Base-by-base conservation (phyloP, 2,329 filamentous ascomycete species). In the Aplosporella prunicola region DNA sequence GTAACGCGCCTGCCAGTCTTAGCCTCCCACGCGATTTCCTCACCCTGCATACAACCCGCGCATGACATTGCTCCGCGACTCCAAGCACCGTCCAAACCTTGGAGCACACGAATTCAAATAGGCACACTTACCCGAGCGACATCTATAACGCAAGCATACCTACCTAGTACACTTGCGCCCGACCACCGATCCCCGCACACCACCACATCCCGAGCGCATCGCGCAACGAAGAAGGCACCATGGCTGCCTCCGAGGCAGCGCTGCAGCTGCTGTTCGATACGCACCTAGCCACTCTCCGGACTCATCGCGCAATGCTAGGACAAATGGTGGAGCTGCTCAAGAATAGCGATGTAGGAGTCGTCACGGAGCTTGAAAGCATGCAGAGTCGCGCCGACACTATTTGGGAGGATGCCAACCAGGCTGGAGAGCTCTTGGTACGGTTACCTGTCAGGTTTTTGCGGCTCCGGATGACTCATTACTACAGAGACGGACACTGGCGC, bases 271-370 rank as follows among this genome's bases (percentile, higher is more conserved):
- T 39, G 14, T 20, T 34, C 10, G 37, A 34, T 9, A 33, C 37
- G 2, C 37, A 39, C 24, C 30, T 39, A 17, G 30, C 37, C 13
- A 39, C 33, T n/a, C 25, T 39, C 2, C 30, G 31, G 20, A 34
- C 24, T 20, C 37, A 39, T 15, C 37, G 31, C 24, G 37, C 37
- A 13, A 25, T 39, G 10, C 24, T 39, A 9, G 14, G 27, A 3
- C 27, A 29, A 16, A 29, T 29, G 14, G 13, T 27, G 14, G 25
- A 20, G 14, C 11, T 39, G 9, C 23, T 22, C 30, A 13, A 4
- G 13, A 20, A 32, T 10, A 25, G 18, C 5, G 13, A 11, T n/a
- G 8, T 6, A 11, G 7, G 11, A 9, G 27, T 27, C 5, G 27
- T 20, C 5, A 7, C 15, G 10, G 37, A 39, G 25, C 37, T 39